Conservation (phyloP, 805 yeast genomes). For the Candida bentonensis region DNA sequence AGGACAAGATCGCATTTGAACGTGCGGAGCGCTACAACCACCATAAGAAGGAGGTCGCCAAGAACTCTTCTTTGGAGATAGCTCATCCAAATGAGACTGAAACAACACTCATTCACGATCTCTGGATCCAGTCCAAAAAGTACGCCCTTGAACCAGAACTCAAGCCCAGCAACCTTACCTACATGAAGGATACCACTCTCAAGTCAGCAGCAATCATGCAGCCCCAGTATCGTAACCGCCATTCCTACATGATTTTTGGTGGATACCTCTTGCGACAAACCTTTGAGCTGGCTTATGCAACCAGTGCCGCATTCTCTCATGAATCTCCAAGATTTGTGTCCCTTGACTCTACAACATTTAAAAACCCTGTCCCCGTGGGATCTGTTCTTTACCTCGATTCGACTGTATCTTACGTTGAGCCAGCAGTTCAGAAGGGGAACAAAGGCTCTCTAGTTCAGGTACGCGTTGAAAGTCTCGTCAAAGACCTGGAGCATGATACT, state of each 20-base stretch:
- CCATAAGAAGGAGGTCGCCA: slow-evolving; percentile 67
- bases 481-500: slow-evolving; percentile 46
- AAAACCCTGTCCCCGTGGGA: slow-evolving; percentile 93
- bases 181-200: slow-evolving; percentile 60
- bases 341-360: slow-evolving; percentile 80
- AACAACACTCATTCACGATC: slow-evolving; percentile 55
- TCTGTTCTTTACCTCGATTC: slow-evolving; percentile 75
- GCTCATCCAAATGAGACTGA: slow-evolving; percentile 71
- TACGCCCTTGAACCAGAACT: slow-evolving; percentile 14
- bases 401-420: slow-evolving; percentile 75
- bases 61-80: slow-evolving; percentile 41
- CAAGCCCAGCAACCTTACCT: slow-evolving; percentile 37
- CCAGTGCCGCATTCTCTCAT: slow-evolving; percentile 77
- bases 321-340: slow-evolving; percentile 82
- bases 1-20: slow-evolving; percentile 71
- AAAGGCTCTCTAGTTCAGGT: slow-evolving; percentile 77
- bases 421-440: slow-evolving; percentile 29
- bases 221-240: slow-evolving; percentile 92
- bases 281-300: slow-evolving; percentile 85
- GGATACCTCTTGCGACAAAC: slow-evolving; percentile 87
- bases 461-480: slow-evolving; percentile 70
- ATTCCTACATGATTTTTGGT: slow-evolving; percentile 89
- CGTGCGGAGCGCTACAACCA: slow-evolving; percentile 85
- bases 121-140: slow-evolving; percentile 39
- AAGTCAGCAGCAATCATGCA: slow-evolving; percentile 82